Conservation (phyloP, 2,329 filamentous ascomycete genomes). For the Aspergillus aculeatinus region DNA sequence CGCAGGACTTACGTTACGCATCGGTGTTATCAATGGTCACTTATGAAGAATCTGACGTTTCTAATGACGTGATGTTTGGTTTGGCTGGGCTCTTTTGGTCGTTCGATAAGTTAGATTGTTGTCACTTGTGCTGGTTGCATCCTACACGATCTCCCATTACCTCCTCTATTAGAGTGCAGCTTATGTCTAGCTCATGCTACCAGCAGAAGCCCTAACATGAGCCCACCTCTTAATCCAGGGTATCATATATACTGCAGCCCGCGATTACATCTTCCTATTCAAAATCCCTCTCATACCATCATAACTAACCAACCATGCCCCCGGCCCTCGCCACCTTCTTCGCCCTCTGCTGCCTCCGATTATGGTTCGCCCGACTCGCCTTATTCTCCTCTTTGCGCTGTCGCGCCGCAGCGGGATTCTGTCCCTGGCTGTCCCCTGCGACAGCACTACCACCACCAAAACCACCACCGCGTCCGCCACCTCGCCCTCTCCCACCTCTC, state of each 20-base stretch:
- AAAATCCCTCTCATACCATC: not conserved
- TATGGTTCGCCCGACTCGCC: conserved; percentile 79
- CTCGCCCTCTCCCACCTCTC: conserved; percentile 50
- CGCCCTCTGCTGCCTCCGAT: conserved; percentile 68
- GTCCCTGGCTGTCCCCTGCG: conserved; percentile 58
- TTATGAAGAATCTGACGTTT: not conserved
- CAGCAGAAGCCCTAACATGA: too few relatives aligned
- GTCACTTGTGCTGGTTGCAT: not conserved
- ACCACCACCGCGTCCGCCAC: conserved; percentile 51
- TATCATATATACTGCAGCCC: too few relatives aligned
- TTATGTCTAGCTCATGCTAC: too few relatives aligned
- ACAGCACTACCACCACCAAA: conserved; percentile 48
- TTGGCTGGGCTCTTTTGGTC: not conserved
- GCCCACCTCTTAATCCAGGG: too few relatives aligned
- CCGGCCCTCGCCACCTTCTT: conserved; percentile 62
- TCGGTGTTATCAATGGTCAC: too few relatives aligned
- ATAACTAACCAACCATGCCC: conserved; percentile 31
- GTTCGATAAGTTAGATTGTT: not conserved
- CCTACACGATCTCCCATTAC: too few relatives aligned
- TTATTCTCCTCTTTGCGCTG: conserved; percentile 81
- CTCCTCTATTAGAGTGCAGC: too few relatives aligned
- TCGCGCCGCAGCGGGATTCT: conserved; percentile 68
- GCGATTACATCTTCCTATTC: too few relatives aligned
- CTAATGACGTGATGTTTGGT: not conserved
- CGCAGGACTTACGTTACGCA: not conserved